Conservation (phyloP, 441 rosid species). For the Euphorbia celastroides region DNA sequence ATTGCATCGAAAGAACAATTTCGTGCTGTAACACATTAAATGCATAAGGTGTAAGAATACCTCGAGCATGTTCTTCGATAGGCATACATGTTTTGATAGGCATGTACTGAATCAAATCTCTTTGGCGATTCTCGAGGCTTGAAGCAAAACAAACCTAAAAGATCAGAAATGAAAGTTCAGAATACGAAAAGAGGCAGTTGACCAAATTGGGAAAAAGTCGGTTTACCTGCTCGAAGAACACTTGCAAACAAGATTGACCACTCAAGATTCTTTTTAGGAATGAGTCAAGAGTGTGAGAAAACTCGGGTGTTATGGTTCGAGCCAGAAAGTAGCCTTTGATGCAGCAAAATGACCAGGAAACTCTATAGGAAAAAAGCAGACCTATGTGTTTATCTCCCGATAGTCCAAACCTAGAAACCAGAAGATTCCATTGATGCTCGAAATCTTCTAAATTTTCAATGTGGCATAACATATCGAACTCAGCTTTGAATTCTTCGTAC, state of each 20-base stretch:
- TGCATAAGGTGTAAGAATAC: slow-evolving; percentile 71
- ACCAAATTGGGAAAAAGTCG: background rate
- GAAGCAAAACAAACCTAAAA: slow-evolving; percentile 54
- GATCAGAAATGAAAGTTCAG: slow-evolving; percentile 18
- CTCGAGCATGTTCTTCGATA: slow-evolving; percentile 79
- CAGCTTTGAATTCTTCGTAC: slow-evolving; percentile 64
- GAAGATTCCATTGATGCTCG: slow-evolving; percentile 71
- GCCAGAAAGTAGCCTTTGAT: slow-evolving; percentile 66
- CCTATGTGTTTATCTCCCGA: slow-evolving; percentile 68
- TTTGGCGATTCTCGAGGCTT: slow-evolving; percentile 32
- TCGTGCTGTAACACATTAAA: slow-evolving; percentile 69
- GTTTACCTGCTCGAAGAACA: slow-evolving; percentile 75
- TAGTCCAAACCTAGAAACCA: slow-evolving; percentile 68
- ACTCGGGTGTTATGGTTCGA: slow-evolving; percentile 54
- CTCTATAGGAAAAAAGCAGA: slow-evolving; percentile 55
- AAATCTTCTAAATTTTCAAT: slow-evolving; percentile 59
- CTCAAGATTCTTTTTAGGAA: slow-evolving; percentile 54
- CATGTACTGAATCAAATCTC: slow-evolving; percentile 39
- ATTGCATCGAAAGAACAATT: slow-evolving; percentile 68
- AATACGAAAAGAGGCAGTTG: slow-evolving; percentile 1
- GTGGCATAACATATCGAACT: slow-evolving; percentile 56
- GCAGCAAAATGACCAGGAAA: slow-evolving; percentile 61
- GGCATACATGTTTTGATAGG: slow-evolving; percentile 67
- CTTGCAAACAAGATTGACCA: slow-evolving; percentile 59
- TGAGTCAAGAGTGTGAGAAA: slow-evolving; percentile 47